Evolutionary conservation across 805 yeast species (phyloP), one percentile per base, ranked within the genome.

Genomic region (Kockiozyma suomiensis): DNA sequence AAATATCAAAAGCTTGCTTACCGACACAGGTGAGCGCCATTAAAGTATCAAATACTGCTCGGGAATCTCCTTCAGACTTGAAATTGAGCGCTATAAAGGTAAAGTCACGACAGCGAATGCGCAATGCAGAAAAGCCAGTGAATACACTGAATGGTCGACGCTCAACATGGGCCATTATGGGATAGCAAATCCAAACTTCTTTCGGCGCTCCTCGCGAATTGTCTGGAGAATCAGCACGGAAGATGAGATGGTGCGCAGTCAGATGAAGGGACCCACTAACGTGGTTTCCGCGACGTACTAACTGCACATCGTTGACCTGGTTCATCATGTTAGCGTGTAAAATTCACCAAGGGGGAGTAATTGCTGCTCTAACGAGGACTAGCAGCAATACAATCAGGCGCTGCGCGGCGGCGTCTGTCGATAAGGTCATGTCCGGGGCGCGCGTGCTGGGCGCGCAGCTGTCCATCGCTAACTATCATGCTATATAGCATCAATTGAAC

Each of bases 121-220:
- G 82, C 48, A 93, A 75, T 60, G 84, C 83, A 4, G 86, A 82
- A 30, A 54, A 50, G 10, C 62, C 69, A 4, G 66, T 58, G 46
- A 58, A 62, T 0, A 78, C 73, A 26, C 46, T 35, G 42, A 41
- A 49, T 46, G 58, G 61, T 33, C 60, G 82, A 76, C 71, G 83
- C 66, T 81, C 81, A 1, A 87, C 83, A 50, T 78, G 73, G 47
- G 83, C 87, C 45, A 88, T 84, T 65, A 88, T 82, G 0, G 96
- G 96, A 70, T 88, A 89, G 56, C 93, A 86, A 26, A 87, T 54
- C 99, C 98, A 94, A 32, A 90, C 82, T 72, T 94, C 98, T 58
- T 84, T 77, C 7, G 41, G 62, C 1, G 51, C 33, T 30, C 33
- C 33, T 30, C 33, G 33, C 38, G 6, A 33, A 7, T 32, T 28